Base-by-base conservation (phyloP, 1,139 yeast genomes). In the Candida pseudoviswanathii region DNA sequence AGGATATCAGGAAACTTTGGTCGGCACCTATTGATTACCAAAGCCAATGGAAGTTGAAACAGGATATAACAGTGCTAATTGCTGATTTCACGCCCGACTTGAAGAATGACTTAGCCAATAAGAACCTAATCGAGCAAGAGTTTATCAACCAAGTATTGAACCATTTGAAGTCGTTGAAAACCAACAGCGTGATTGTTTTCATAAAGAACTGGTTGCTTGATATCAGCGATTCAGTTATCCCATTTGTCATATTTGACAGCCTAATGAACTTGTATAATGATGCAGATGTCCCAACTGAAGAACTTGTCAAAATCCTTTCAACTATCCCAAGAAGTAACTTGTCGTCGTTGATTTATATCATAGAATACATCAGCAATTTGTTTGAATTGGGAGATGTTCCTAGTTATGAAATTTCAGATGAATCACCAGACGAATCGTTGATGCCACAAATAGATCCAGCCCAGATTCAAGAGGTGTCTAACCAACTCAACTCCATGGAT, bases 161-260 rank as follows among this genome's bases (percentile, higher is more conserved):
- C 1, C 43, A 53, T 16, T 36, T 55, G 26, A 29, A 44, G 25
- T 32, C 27, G 8, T 44, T 37, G 36, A 42, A 45, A 6, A 36
- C 47, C 3, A 45, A 41, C 3, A 55, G 55, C 24, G 54, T 65
- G 27, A 55, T 74, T 3, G 73, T 70, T 49, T 76, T 74, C 49
- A 44, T 72, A 27, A 71, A 71, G 50, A 65, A 64, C 50, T 77
- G 81, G 81, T 57, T 76, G 26, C 62, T 77, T 30, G 80, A 77
- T 51, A 66, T 72, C 10, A 66, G 70, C 38, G 81, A 77, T 52
- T 71, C 79, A 0, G 54, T 75, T 31, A 71, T 77, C n/a, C 81
- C 81, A 0, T 73, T 75, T 52, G 66, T 73, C 56, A 66, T 71
- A 1, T 73, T 65, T 54, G 80, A 75, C 48, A 61, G 75, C 5